Conservation (phyloP, 202 grass and related monocot species). For the Thinopyrum obtusiflorum region DNA sequence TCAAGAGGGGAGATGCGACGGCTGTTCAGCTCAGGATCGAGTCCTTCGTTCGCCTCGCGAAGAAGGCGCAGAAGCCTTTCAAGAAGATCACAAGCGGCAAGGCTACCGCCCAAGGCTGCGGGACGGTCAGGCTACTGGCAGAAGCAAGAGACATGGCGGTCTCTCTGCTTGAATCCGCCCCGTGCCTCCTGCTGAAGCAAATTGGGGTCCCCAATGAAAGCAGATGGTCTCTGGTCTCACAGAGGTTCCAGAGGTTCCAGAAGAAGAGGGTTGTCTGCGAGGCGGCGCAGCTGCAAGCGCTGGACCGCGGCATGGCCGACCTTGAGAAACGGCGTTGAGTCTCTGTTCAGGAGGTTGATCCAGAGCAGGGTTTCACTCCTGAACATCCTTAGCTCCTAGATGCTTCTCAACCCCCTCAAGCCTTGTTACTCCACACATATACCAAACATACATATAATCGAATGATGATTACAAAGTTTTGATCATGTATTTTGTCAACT, state of each 20-base stretch:
- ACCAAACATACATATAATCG: not conserved
- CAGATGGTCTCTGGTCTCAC: constrained; percentile 56
- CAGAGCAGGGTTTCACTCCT: constrained; percentile 63
- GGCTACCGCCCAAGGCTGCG: not conserved
- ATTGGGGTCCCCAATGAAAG: not conserved
- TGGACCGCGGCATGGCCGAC: constrained; percentile 22
- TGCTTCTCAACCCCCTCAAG: not conserved
- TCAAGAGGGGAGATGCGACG: constrained; percentile 35
- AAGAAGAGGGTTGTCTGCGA: constrained; percentile 16
- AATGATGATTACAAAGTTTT: not conserved
- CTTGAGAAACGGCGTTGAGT: constrained; percentile 43
- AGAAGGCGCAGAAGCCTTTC: constrained; percentile 43
- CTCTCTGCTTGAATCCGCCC: constrained; percentile 38
- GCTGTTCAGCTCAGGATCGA: constrained; percentile 17
- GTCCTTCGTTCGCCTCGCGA: constrained; percentile 18
- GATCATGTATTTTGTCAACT: not conserved
- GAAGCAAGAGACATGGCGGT: constrained; percentile 47
- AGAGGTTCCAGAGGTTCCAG: constrained; percentile 32
- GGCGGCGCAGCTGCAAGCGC: constrained; percentile 17
- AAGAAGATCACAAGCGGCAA: constrained; percentile 42
- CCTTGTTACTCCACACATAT: not conserved
- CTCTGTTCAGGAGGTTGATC: constrained; percentile 58
- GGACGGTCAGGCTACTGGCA: constrained; percentile 18
- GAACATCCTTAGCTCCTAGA: constrained; percentile 67
- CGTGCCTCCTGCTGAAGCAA: constrained; percentile 7